phyloP scores from a whole-genome alignment of 495 filamentous ascomycete species.

The Entonaema liquescens region DNA sequence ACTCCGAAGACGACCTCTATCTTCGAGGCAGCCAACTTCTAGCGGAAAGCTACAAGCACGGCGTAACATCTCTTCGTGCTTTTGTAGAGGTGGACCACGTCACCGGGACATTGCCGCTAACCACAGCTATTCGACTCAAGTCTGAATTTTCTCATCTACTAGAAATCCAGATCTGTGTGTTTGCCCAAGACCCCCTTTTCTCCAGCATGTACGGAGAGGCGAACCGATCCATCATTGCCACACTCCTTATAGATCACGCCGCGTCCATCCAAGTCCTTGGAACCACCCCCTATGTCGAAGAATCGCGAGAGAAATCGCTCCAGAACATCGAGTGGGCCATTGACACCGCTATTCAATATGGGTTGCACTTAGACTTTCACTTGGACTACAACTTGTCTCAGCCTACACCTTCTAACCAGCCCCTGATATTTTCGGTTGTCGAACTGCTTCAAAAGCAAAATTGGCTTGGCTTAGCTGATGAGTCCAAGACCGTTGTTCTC shows the following conservation, averaged over 20 bases:
- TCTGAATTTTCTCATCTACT: slow-evolving; percentile 50
- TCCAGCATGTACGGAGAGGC: slow-evolving; percentile 58
- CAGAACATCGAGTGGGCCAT: slow-evolving; percentile 72
- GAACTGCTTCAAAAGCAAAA: slow-evolving; percentile 54
- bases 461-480: slow-evolving; percentile 54
- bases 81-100: slow-evolving; percentile 78
- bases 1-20: slow-evolving; percentile 67
- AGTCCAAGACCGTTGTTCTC: slow-evolving; percentile 60
- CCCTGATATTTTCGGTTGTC: slow-evolving; percentile 64
- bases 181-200: slow-evolving; percentile 77
- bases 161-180: slow-evolving; percentile 74
- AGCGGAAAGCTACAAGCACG: slow-evolving; percentile 69
- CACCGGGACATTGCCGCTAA: slow-evolving; percentile 66
- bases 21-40: slow-evolving; percentile 71
- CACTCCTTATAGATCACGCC: slow-evolving; percentile 49
- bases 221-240: slow-evolving; percentile 35
- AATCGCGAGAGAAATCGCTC: slow-evolving; percentile 55
- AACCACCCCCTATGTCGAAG: slow-evolving; percentile 77
- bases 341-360: not conserved
- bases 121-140: slow-evolving; percentile 62
- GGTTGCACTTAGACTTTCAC: not conserved
- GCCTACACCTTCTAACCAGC: slow-evolving; percentile 44
- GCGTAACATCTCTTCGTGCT: slow-evolving; percentile 75
- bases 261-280: slow-evolving; percentile 68
- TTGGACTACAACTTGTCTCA: slow-evolving; percentile 64